These are phyloP conservation scores for Borealophlyctis nickersoniae DNA, from an alignment of 192 early-diverging fungal genomes.

Conservation along the genomic window DNA sequence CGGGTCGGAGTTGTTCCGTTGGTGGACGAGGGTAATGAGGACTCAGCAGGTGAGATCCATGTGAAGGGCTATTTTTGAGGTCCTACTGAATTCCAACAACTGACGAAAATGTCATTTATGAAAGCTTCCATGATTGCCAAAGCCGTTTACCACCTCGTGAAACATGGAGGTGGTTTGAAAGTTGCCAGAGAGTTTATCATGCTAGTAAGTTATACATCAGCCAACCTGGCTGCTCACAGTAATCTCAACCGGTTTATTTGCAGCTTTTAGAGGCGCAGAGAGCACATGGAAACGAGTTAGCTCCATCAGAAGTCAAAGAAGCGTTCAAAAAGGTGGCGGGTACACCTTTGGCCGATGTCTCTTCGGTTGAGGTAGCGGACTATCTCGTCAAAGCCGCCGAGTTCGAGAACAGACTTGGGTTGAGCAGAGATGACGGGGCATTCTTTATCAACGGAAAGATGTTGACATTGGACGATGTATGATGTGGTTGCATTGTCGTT, in stretches of 20 bases:
- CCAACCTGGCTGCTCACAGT: conserved; percentile 1
- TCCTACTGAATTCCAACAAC: no score
- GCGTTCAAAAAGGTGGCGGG: background rate
- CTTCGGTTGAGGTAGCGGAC: background rate
- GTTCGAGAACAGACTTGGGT: no score
- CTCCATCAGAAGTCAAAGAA: background rate
- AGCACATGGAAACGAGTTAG: background rate
- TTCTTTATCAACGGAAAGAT: conserved; percentile 86
- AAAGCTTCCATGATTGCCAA: no score
- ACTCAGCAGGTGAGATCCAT: conserved; percentile 10
- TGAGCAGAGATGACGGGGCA: no score
- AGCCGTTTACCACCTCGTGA: no score
- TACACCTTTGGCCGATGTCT: no score
- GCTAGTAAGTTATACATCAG: no score
- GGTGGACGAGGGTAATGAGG: conserved; percentile 21
- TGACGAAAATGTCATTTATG: no score
- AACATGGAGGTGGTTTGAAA: no score
- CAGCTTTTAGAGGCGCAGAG: background rate
- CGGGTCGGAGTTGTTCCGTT: conserved; percentile 83
- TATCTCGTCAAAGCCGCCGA: no score
- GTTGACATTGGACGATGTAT: conserved; percentile 55
- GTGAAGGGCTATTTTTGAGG: background rate
- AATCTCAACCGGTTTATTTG: background rate
- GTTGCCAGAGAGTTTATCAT: no score
- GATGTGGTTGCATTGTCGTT: no score